Evolutionary conservation across 1,139 yeast species (phyloP), one percentile per base, ranked within the genome.

Genomic region (Yamadazyma dendronema): DNA sequence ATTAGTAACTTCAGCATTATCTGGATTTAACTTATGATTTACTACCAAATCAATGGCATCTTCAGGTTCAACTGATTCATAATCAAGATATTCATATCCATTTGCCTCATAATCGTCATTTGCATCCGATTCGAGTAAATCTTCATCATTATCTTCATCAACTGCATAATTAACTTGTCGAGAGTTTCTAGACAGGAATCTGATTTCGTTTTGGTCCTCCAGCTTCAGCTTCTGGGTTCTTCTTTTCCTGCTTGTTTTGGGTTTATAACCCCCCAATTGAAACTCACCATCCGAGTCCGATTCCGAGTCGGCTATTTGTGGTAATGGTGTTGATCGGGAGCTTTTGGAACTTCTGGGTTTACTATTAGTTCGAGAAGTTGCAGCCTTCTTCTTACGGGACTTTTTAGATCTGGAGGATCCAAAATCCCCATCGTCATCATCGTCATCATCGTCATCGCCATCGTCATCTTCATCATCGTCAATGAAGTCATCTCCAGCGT

Each of bases 171-270:
- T 88, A 35, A 90, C 81, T 28, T 74, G 74, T 48, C 72, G 79
- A 49, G 67, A 77, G 47, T 85, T 85, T 55, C 97, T 73, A 2
- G 90, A 73, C 9, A 95, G 84, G 52, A 89, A 87, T 44, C 97
- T 70, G 38, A 84, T 54, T 50, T 78, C 84, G 17, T 43, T 26
- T 4, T 27, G 4, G 4, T 26, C 17, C 4, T 10, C 12, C 11
- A n/a, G 13, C 21, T 31, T 34, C 10, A 29, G 7, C 36, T 45
- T 52, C 37, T 48, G 39, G 4, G 30, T 32, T 29, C 32, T 36
- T 16, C 35, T 27, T 35, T 43, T 50, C 19, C 47, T 39, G 35
- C 45, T 42, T 2, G 39, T 28, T 17, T 34, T 13, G 48, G 63
- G 4, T 48, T 52, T 10, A 53, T 60, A 4, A 49, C 24, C 19